Base-by-base conservation (phyloP, 352 stramenopile species). In the Phytophthora crassamura region DNA sequence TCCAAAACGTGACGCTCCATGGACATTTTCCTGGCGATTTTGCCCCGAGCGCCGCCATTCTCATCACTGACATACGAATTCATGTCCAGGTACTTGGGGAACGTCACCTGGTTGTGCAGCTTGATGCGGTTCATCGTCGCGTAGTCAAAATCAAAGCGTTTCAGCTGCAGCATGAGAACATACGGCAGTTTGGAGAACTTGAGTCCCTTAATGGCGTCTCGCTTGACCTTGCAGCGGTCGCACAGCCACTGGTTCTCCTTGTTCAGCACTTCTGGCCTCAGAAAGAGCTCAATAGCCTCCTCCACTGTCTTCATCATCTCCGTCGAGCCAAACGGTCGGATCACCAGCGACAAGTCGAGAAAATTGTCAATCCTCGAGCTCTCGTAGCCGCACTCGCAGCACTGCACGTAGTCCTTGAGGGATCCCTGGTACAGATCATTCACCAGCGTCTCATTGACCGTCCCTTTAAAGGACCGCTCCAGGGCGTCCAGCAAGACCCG, bases 141-240 rank as follows among this genome's bases (percentile, higher is more conserved):
- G 53, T 96, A 97, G 72, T 98, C 91, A 80, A 97, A 97, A 61
- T 97, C 91, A 48, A 92, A 98, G 38, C 91, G 89, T 64, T 98
- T 97, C 18, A 98, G 78, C 67, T 98, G 91, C 28, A 98, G 69
- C 43, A 90, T 95, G 41, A 98, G 69, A 57, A 97, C 61, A 60
- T 97, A 94, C 25, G 91, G 91, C 47, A 97, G 72, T 49, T 91
- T 90, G 18, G 78, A 80, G 47, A 98, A 95, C 67, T 96, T 96
- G 52, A 96, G 77, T 14, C 91, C 90, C 59, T 97, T 97, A 59
- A 97, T 94, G 2, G 89, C 91, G 54, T 97, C 88, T 30, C 86
- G 72, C 61, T 97, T 97, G n/a, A 74, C 79, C 48, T 88, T 72
- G 51, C 86, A 94, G 12, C 67, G 69, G 59, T 97, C 88, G 63